Evolutionary conservation across 31 red algal species (phyloP), one percentile per base, ranked within the genome.

Genomic region (Bonnemaisonia californica): DNA sequence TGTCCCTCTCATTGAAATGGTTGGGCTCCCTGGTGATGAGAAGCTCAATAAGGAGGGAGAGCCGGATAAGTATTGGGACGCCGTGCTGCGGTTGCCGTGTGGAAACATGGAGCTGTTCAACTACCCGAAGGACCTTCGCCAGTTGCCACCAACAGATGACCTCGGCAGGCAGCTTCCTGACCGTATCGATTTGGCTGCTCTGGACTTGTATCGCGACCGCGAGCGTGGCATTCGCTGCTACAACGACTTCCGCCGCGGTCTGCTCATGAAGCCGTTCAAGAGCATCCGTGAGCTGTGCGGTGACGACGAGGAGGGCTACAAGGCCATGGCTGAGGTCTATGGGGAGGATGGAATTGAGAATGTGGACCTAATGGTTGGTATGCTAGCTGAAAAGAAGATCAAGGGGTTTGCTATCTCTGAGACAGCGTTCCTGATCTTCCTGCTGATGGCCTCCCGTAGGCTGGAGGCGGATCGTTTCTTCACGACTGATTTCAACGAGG

Each of bases 151-250:
- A 22, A 74, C 69, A 62, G 69, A 73, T n/a, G 21, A 59, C 13
- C 18, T 1, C 23, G 81, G 51, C n/a, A 39, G 72, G n/a, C 26
- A 39, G 18, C 29, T 63, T 5, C 59, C 59, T 32, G 59, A 63
- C 5, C 7, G 24, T 63, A 54, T 85, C 11, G 81, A 85, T 51
- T 22, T 85, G 3, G 81, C 81, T 18, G 48, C 81, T 41, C 35
- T 85, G 16, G 81, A 85, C 27, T 19, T 85, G 33, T 85, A 85
- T 51, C 68, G 81, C 5, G 81, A 85, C 54, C 81, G 81, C 23
- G 81, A 75, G 57, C 81, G 81, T 33, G 81, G 69, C 12, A 31
- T 85, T 31, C 69, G 55, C 11, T 18, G 31, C 1, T 85, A 74
- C 81, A 85, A 85, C 41, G 81, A 72, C 2, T 85, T 75, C 26